Conservation (phyloP, 805 yeast genomes). For the Yamadazyma sp. region DNA sequence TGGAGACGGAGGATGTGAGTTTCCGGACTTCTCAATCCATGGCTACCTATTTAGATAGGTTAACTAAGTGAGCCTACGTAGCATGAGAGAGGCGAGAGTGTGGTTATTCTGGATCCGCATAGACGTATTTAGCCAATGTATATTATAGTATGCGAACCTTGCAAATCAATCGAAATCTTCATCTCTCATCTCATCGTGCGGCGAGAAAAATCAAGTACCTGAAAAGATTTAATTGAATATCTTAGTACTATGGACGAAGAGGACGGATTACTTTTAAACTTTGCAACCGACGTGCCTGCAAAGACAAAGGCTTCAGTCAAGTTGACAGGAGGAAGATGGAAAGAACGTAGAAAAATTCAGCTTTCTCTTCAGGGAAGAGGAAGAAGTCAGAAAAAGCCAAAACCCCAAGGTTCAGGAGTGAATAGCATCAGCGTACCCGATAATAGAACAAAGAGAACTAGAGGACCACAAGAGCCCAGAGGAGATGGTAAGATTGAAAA, state of each 20-base stretch:
- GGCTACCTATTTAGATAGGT: slow-evolving; percentile 12
- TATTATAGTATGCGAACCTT: slow-evolving; percentile 2
- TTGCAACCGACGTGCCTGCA: slow-evolving; percentile 42
- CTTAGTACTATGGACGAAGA: slow-evolving; percentile 45
- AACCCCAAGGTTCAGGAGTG: slow-evolving; percentile 28
- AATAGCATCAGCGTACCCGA: slow-evolving; percentile 26
- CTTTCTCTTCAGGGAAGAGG: slow-evolving; percentile 49
- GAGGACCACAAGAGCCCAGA: not conserved
- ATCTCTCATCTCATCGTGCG: slow-evolving; percentile 14
- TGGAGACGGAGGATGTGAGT: slow-evolving; percentile 1
- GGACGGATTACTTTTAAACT: slow-evolving; percentile 76
- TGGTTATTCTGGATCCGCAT: no score
- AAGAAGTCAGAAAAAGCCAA: slow-evolving; percentile 19
- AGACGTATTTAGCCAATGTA: no score
- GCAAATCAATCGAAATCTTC: no score
- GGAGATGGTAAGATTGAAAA: not conserved
- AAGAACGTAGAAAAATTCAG: slow-evolving; percentile 67
- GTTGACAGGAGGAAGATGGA: slow-evolving; percentile 78
- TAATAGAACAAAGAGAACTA: slow-evolving; percentile 10
- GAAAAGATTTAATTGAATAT: slow-evolving; percentile 3
- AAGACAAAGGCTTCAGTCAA: slow-evolving; percentile 29
- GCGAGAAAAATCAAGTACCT: no score
- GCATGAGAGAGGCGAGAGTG: no score
- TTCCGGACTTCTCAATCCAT: slow-evolving; percentile 2
- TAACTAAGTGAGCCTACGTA: slow-evolving; percentile 2